A percentile compares a stretch with the other conserved stretches of the same genome.
Evolutionary conservation across 192 early-diverging fungal genomes (phyloP).

Genomic region (Piromyces sp.): DNA sequence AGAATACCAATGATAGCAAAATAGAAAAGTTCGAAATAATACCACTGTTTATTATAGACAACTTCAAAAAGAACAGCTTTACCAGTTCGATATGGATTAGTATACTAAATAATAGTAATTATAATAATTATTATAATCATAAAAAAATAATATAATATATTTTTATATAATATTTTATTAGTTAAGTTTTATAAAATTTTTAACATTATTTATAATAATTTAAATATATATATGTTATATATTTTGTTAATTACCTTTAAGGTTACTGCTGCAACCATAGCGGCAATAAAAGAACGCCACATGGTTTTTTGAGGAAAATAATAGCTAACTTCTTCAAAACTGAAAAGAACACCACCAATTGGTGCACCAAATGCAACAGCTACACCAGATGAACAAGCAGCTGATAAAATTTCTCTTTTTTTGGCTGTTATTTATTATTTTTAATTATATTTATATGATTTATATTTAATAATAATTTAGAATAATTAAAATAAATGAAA

Average conservation of each 20-base stretch:
- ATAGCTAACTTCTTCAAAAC: conserved; percentile 79
- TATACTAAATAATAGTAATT: conserved; percentile 27
- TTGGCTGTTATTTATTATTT: no score
- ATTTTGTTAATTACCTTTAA: conserved; percentile 18
- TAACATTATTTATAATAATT: no score
- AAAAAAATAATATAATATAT: no score
- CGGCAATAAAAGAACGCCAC: conserved; percentile 94
- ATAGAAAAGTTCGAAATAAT: conserved; percentile 76
- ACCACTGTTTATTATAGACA: conserved; percentile 81
- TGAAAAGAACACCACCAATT: conserved; percentile 66
- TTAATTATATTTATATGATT: no score
- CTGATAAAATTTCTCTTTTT: conserved; percentile 64
- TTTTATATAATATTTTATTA: no score
- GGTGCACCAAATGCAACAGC: conserved; percentile 95
- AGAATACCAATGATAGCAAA: conserved; percentile 60
- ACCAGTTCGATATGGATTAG: conserved; percentile 91
- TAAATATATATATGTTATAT: no score
- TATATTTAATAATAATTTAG: no score
- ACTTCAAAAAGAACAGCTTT: conserved; percentile 96
- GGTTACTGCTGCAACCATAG: conserved; percentile 82
- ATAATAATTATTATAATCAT: no score
- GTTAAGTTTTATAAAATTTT: no score
- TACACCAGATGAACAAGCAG: conserved; percentile 86
- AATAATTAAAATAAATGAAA: no score
- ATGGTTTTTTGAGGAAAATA: conserved; percentile 89